Evolutionary conservation across 2,329 filamentous ascomycete genomes (phyloP), one percentile per base, ranked within the genome.

Genomic region (Trichoderma lentiforme): DNA sequence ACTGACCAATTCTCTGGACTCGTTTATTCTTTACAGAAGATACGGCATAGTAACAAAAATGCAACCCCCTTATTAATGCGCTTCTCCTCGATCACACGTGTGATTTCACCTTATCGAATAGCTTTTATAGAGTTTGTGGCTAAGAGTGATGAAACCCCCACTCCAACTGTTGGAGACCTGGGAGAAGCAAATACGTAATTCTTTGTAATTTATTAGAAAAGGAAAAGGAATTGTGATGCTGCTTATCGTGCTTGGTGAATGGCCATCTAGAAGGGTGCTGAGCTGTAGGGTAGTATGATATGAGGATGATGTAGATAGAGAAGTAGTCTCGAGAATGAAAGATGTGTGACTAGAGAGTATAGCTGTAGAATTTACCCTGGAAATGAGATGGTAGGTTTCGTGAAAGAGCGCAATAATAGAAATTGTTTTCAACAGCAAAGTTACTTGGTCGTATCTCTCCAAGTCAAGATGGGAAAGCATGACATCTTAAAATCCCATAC

Each of bases 81-180:
- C 21, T 53, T 53, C 21, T 53, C 47, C 11, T 24, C 11, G 21
- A 53, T 53, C 47, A 53, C 47, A 53, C 11, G 47, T 53, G 21
- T 7, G 11, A 24, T 53, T 53, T 53, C 21, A 24, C 21, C 21
- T 53, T 24, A 24, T 53, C 21, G 11, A 24, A 53, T 2, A 53
- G 47, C 21, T 24, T 12, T 14, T 12, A 53, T 53, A 53, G 47
- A 51, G 47, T 53, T 53, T 53, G 47, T 14, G 47, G 47, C n/a
- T 51, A 24, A 7, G 4, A 53, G 11, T 53, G 47, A 53, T 53
- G 47, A 53, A 53, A 53, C 47, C 21, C 8, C 47, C 5, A 3
- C 47, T 4, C 11, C 2, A 2, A 53, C 0, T 6, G 1, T 53
- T 53, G 1, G 21, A 14, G 9, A 24, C 0, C 7, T 53, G 21